Base-by-base conservation (phyloP, 257 asterid genomes). In the Verbascum thapsus region DNA sequence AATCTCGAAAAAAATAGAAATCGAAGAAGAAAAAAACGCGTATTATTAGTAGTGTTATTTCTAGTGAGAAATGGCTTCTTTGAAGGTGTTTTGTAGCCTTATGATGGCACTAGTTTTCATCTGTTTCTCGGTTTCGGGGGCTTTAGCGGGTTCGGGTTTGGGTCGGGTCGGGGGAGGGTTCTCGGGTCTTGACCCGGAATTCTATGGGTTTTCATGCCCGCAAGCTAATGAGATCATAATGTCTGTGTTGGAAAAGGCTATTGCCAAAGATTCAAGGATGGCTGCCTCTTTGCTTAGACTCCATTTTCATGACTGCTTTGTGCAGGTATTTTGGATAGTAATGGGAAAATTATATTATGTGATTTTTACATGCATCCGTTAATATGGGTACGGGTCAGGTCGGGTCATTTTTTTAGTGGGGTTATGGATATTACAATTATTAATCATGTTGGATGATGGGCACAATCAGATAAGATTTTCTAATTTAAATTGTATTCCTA, bases 211-310 rank as follows among this genome's bases (percentile, higher is more conserved):
- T 16, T 77, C 96, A 3, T 91, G 98, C 67, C 96, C 98, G 2
- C 88, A 91, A 53, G 95, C 86, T 1, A 76, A 85, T 64, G 91
- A 79, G 16, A 79, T 88, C 68, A 53, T 91, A 80, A 84, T 77
- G 91, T 76, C 84, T 13, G 94, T 91, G 42, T 63, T 91, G 41
- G 91, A 84, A 78, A 76, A 79, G 43, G 82, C 90, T 53, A 76
- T 84, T 63, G 61, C 79, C 7, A 53, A 76, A 47, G 94, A 91
- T 60, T 64, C 90, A 17, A 80, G 95, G 51, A 76, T 80, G 80
- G 90, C 95, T 35, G 98, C 98, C 18, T 84, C 98, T 69, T 67
- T 91, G 45, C 81, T 88, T 38, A 74, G 89, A 67, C 87, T 84
- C 60, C 91, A 80, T 37, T 84, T 87, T 67, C 91, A 86, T 41